phyloP scores from a whole-genome alignment of 2,329 filamentous ascomycete genomes.

The Talaromyces rugulosus region DNA sequence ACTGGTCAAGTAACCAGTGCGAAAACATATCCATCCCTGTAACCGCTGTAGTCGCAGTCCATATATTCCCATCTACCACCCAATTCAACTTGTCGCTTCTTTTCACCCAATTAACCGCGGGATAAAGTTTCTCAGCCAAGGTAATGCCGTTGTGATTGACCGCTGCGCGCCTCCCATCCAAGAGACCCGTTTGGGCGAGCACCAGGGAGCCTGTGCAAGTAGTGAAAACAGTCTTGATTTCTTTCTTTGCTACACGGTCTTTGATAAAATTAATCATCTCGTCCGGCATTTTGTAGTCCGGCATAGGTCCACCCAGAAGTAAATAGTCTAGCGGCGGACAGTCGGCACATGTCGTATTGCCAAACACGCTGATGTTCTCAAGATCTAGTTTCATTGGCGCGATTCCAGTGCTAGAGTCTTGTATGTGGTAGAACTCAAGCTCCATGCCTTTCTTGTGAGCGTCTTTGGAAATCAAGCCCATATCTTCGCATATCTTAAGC shows the following conservation, averaged over 20 bases:
- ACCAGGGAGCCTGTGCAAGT: slow-evolving; percentile 9
- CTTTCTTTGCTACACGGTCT: slow-evolving; percentile 1
- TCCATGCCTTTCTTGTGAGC: neutral
- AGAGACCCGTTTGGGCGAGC: slow-evolving; percentile 11
- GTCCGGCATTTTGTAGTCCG: slow-evolving; percentile 2
- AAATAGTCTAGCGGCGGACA: slow-evolving; percentile 10
- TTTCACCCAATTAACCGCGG: slow-evolving; percentile 7
- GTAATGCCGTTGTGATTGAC: neutral
- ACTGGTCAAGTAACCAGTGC: slow-evolving; percentile 10
- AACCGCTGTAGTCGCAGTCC: slow-evolving; percentile 7
- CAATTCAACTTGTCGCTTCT: slow-evolving; percentile 1
- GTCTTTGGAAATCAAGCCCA: neutral
- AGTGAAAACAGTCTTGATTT: slow-evolving; percentile 13
- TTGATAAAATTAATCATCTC: slow-evolving; percentile 7
- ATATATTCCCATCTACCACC: slow-evolving; percentile 8
- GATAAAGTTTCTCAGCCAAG: neutral
- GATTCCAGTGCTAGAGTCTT: neutral
- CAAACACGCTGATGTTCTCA: slow-evolving; percentile 5
- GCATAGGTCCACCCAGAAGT: slow-evolving; percentile 4
- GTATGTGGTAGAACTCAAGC: slow-evolving; percentile 12
- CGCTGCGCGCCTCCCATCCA: slow-evolving; percentile 7
- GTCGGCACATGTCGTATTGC: slow-evolving; percentile 4
- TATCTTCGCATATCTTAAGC: neutral
- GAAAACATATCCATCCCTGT: slow-evolving; percentile 13
- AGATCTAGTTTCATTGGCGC: neutral